Conservation (phyloP, 2,329 filamentous ascomycete genomes). For the Penicillium sp. region DNA sequence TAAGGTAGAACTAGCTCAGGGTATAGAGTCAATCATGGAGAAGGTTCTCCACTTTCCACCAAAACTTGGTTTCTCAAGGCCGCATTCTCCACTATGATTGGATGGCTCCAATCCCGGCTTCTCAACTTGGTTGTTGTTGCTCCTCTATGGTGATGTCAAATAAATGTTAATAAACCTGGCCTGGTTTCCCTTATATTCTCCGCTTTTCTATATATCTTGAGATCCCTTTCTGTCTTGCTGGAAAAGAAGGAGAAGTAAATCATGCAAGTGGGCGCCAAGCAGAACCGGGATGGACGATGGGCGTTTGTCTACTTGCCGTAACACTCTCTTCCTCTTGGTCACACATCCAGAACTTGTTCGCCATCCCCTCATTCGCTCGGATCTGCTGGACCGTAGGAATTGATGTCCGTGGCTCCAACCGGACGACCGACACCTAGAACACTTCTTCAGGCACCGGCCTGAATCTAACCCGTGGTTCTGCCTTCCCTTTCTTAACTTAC, state of each 20-base stretch:
- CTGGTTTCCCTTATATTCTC: neutral
- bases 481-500: neutral
- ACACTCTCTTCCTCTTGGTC: conserved; percentile 3
- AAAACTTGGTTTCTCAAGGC: neutral
- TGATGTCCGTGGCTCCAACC: conserved; percentile 26
- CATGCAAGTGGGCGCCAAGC: neutral
- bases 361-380: conserved; percentile 20
- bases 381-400: conserved; percentile 29
- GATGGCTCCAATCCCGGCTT: conserved; percentile 18
- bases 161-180: too few relatives aligned
- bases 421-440: conserved; percentile 13
- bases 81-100: conserved; percentile 7
- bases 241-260: neutral
- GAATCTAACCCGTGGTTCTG: conserved; percentile 16
- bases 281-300: conserved; percentile 1
- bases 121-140: neutral
- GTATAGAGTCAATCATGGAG: too few relatives aligned
- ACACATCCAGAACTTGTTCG: neutral
- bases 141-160: neutral
- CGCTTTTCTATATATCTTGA: neutral
- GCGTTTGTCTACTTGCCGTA: conserved; percentile 4
- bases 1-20: neutral
- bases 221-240: neutral
- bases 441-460: conserved; percentile 24
- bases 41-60: neutral